phyloP scores from a whole-genome alignment of 768 basidiomycete species.

The Kondoa malvinella region DNA sequence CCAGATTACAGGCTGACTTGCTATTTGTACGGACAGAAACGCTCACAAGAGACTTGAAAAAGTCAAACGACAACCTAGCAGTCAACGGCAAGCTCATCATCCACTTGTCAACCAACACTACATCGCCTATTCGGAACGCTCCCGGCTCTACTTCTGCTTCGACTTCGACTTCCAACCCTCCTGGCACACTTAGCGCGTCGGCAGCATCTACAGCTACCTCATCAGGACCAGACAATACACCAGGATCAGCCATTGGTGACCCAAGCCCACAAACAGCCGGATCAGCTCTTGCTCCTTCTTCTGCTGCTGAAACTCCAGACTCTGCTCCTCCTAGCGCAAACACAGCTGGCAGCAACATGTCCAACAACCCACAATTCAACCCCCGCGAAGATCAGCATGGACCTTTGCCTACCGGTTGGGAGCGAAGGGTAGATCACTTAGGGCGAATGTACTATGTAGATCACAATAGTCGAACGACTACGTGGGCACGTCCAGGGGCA shows the following conservation, averaged over 20 bases:
- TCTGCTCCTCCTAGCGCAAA: slow-evolving; percentile 24
- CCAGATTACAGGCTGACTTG: neutral
- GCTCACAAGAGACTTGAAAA: slow-evolving; percentile 89
- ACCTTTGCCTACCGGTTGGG: slow-evolving; percentile 80
- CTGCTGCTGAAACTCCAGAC: slow-evolving; percentile 22
- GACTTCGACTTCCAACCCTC: slow-evolving; percentile 4
- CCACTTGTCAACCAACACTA: slow-evolving; percentile 81
- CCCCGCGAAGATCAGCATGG: slow-evolving; percentile 89
- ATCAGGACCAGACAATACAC: slow-evolving; percentile 11
- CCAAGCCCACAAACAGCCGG: neutral
- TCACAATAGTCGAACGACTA: slow-evolving; percentile 91
- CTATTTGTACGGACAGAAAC: slow-evolving; percentile 53
- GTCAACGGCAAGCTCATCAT: slow-evolving; percentile 96
- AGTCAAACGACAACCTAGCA: slow-evolving; percentile 95
- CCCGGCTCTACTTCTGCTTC: slow-evolving; percentile 31
- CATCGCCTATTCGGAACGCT: slow-evolving; percentile 65
- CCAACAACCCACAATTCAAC: slow-evolving; percentile 39
- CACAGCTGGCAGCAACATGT: slow-evolving; percentile 7
- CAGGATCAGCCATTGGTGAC: neutral
- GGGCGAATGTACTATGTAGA: slow-evolving; percentile 96
- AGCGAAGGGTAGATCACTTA: slow-evolving; percentile 87
- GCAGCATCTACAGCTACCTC: slow-evolving; percentile 13
- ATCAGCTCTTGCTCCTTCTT: slow-evolving; percentile 2
- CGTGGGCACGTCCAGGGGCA: slow-evolving; percentile 88
- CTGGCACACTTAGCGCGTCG: slow-evolving; percentile 11